These are phyloP conservation scores for Fusarium nurragi DNA, from an alignment of 2,329 filamentous ascomycete genomes.

Conservation along the genomic window DNA sequence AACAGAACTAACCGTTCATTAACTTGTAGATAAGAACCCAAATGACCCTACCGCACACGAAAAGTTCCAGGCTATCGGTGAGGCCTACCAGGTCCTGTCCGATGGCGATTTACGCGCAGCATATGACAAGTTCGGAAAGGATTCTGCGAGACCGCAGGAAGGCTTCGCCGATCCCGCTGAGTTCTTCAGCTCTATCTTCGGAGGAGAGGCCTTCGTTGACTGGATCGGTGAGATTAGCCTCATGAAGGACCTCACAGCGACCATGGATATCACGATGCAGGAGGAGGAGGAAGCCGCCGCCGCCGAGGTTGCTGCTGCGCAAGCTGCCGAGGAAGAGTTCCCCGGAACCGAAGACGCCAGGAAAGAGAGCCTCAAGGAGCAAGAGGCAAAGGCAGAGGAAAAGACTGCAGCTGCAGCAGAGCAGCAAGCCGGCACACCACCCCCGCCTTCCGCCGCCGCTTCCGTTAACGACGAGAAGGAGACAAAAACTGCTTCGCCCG, in stretches of 20 bases:
- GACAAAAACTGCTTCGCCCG: conserved; percentile 42
- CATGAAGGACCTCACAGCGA: conserved; percentile 97
- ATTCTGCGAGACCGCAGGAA: conserved; percentile 87
- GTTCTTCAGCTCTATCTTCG: conserved; percentile 99
- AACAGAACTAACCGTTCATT: conserved; percentile 16
- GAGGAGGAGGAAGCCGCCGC: conserved; percentile 72
- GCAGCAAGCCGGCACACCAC: conserved; percentile 43
- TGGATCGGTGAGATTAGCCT: conserved; percentile 98
- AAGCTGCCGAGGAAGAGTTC: conserved; percentile 62
- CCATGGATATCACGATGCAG: conserved; percentile 96
- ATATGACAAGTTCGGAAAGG: conserved; percentile 98
- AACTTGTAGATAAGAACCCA: conserved; percentile 86
- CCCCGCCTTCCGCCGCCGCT: conserved; percentile 52
- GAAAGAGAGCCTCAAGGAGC: conserved; percentile 62
- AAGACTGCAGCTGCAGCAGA: conserved; percentile 41
- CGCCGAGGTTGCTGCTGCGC: conserved; percentile 62
- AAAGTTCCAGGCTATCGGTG: conserved; percentile 89
- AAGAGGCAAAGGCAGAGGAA: conserved; percentile 42
- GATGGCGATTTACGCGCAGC: conserved; percentile 86
- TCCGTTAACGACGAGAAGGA: conserved; percentile 52
- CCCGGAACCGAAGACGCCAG: conserved; percentile 67
- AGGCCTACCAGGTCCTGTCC: conserved; percentile 83
- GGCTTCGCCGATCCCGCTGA: conserved; percentile 96
- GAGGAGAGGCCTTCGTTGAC: conserved; percentile 93
- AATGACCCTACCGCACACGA: conserved; percentile 93